Percentiles rank a stretch among this genome's conserved stretches.
These are phyloP conservation scores for Asterochloris erici DNA, from an alignment of 139 green algal genomes.

Conservation along the genomic window DNA sequence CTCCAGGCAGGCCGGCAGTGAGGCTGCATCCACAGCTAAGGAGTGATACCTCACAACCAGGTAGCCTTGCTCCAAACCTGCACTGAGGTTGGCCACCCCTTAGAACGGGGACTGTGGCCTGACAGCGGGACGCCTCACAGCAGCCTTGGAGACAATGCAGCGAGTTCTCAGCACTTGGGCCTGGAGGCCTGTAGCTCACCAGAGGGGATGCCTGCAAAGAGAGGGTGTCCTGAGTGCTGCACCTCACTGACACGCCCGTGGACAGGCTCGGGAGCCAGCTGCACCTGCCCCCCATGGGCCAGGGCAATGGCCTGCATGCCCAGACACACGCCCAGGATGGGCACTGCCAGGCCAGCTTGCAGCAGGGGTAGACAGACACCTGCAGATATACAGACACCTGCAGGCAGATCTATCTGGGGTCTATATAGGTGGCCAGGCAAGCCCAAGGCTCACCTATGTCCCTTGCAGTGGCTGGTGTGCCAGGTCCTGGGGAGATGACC, in stretches of 20 bases:
- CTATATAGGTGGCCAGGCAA: not conserved
- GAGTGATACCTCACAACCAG: conserved; percentile 92
- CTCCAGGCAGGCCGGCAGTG: conserved; percentile 69
- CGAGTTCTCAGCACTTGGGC: no score
- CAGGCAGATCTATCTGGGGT: not conserved
- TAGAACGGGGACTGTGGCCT: no score
- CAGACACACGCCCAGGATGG: conserved; percentile 95
- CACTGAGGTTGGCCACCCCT: not conserved
- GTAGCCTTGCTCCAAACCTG: conserved; percentile 16
- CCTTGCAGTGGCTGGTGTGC: conserved; percentile 56
- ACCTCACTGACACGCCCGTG: conserved; percentile 85
- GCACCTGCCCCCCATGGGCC: conserved; percentile 62
- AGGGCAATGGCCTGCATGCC: conserved; percentile 90
- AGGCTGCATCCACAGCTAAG: conserved; percentile 67
- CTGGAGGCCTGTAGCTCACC: conserved; percentile 16
- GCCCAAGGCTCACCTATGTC: conserved; percentile 67
- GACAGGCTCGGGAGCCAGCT: conserved; percentile 80
- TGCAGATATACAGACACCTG: conserved; percentile 23
- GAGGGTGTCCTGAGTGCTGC: conserved; percentile 60
- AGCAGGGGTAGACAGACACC: conserved; percentile 78
- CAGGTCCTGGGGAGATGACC: conserved; percentile 95
- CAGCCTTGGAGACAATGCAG: no score
- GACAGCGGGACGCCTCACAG: no score
- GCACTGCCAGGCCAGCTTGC: conserved; percentile 44
- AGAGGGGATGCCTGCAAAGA: conserved; percentile 84